Base-by-base conservation (phyloP, 2,329 filamentous ascomycete genomes). In the Epichloe hybrida region DNA sequence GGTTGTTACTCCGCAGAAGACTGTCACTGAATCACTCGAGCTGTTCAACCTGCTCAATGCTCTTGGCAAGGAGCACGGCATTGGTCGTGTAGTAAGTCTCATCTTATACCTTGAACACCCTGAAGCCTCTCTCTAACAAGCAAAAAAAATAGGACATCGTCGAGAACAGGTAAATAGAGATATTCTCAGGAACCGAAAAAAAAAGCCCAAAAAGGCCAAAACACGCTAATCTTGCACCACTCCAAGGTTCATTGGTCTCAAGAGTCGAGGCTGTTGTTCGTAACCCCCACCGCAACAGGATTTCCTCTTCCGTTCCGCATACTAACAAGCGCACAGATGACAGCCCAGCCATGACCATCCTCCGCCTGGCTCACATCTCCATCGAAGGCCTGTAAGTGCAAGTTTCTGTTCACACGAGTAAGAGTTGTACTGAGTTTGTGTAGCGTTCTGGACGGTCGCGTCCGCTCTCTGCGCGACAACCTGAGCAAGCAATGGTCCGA, bases 291-390 rank as follows among this genome's bases (percentile, higher is more conserved):
- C 17, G 6, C 21, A 5, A 2, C n/a, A 11, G 13, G 42, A 37
- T 11, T 11, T 15, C 36, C 20, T 15, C 27, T 31, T 9, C 4
- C 27, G 27, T 17, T 38, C 7, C 8, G 7, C 35, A 21, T 46
- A 7, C 45, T 46, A 13, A 46, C 7, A 5, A 27, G 13, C 20
- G 8, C 5, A 27, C 45, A 46, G 45, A 50, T 27, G 48, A 50
- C 48, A 50, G 20, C 35, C 48, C 48, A 9, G 48, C 35, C 41
- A 38, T 50, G 48, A 50, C 48, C 12, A 50, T 50, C 4, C 41
- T 45, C n/a, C 41, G 41, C 7, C 41, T 35, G 9, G 48, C 48
- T 4, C 48, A 50, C 35, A 34, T 44, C n/a, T 38, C 34, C 34
- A 38, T 50, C 9, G 48, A 50, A n/a, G 48, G 42, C 41, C 42